phyloP scores from a whole-genome alignment of 1,284 basidiomycete species.

The Leccinum insolens region DNA sequence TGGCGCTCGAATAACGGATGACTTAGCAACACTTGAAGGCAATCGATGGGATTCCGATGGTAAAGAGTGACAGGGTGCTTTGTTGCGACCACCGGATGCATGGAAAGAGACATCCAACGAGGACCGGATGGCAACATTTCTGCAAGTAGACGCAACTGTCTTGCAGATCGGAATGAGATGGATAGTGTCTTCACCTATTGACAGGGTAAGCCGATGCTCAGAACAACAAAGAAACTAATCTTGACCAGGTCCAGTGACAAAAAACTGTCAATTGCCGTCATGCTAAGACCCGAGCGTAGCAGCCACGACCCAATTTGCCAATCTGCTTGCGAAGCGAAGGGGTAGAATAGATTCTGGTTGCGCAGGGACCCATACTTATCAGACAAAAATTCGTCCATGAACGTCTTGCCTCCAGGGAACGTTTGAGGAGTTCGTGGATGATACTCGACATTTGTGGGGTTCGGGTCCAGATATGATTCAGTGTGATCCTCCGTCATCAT shows the following conservation, averaged over 20 bases:
- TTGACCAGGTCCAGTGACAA: background rate
- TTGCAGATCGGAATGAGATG: background rate
- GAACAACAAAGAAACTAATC: background rate
- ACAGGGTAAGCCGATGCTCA: too few relatives aligned
- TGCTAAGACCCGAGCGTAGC: background rate
- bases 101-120: background rate
- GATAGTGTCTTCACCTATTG: background rate
- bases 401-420: background rate
- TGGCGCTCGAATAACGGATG: background rate
- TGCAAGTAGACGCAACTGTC: background rate
- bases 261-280: background rate
- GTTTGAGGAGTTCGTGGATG: background rate
- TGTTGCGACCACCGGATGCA: background rate
- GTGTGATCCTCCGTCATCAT: too few relatives aligned
- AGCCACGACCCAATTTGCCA: background rate
- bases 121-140: background rate
- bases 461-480: too few relatives aligned
- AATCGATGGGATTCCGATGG: background rate
- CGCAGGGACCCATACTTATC: background rate
- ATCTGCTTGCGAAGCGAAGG: background rate
- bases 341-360: background rate
- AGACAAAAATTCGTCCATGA: background rate
- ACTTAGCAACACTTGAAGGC: background rate
- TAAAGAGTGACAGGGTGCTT: background rate
- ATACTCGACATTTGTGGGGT: background rate